Percentiles rank a stretch among this genome's conserved stretches.
These are phyloP conservation scores for Didymella exigua DNA, from an alignment of 2,329 filamentous ascomycete genomes.

Conservation along the genomic window DNA sequence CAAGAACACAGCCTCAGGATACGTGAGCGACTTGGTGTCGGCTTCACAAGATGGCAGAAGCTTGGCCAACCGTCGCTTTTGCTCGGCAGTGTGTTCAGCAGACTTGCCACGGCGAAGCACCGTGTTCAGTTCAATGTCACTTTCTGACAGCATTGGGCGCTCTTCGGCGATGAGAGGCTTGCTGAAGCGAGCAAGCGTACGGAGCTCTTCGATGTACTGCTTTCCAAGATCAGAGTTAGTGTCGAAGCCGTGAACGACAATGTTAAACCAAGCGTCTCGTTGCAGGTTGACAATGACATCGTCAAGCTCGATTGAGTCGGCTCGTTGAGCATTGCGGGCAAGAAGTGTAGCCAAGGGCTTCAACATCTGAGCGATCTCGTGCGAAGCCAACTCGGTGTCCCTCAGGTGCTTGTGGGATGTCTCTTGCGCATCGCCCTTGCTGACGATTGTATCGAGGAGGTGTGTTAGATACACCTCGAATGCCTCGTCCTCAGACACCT, in stretches of 20 bases:
- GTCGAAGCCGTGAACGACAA: constrained; percentile 90
- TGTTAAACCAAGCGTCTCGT: constrained; percentile 97
- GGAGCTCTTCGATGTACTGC: constrained; percentile 75
- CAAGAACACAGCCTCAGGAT: constrained; percentile 89
- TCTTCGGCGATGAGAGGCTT: constrained; percentile 87
- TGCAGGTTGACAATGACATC: constrained; percentile 68
- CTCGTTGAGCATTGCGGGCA: constrained; percentile 57
- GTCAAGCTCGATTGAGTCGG: constrained; percentile 64
- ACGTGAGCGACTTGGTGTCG: constrained; percentile 82
- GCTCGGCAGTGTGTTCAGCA: constrained; percentile 74
- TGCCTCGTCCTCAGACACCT: constrained; percentile 71
- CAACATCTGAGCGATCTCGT: constrained; percentile 85
- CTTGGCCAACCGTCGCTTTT: constrained; percentile 77
- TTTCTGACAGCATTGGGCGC: constrained; percentile 87
- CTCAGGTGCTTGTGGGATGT: constrained; percentile 71
- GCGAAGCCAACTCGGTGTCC: constrained; percentile 80
- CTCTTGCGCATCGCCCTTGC: constrained; percentile 84
- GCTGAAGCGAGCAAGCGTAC: constrained; percentile 84
- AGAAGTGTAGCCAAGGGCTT: constrained; percentile 87
- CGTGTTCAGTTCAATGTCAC: constrained; percentile 95
- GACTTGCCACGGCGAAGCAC: constrained; percentile 86
- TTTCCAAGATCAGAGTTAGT: constrained; percentile 74
- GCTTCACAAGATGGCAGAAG: constrained; percentile 76
- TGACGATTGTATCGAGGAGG: constrained; percentile 84
- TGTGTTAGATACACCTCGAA: constrained; percentile 85